A percentile compares a stretch with the other conserved stretches of the same genome.
phyloP scores from a whole-genome alignment of 2,329 filamentous ascomycete species.

The Calonectria hawksworthii region DNA sequence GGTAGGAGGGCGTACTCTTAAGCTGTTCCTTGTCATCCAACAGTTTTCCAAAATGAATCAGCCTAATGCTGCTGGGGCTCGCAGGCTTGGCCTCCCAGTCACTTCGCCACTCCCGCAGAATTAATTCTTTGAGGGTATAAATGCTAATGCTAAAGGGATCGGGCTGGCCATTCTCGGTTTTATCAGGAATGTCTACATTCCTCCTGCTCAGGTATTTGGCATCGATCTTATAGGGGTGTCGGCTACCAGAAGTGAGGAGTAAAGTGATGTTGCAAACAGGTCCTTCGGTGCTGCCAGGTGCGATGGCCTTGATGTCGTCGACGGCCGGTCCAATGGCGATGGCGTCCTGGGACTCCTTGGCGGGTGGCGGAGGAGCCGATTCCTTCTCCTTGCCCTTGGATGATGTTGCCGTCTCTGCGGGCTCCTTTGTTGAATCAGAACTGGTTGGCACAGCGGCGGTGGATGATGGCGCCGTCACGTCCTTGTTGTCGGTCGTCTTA shows the following conservation, averaged over 20 bases:
- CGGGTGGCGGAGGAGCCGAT: slow-evolving; percentile 42
- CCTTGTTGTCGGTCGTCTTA: slow-evolving; percentile 30
- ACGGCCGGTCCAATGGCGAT: slow-evolving; percentile 61
- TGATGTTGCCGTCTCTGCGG: slow-evolving; percentile 34
- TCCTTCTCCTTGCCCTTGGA: slow-evolving; percentile 55
- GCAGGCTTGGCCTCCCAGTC: slow-evolving; percentile 92
- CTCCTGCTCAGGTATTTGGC: slow-evolving; percentile 87
- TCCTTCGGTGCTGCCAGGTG: slow-evolving; percentile 48
- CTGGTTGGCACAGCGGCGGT: slow-evolving; percentile 31
- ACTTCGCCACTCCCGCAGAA: slow-evolving; percentile 91
- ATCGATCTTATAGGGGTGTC: slow-evolving; percentile 92
- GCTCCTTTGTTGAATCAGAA: slow-evolving; percentile 39
- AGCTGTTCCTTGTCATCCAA: slow-evolving; percentile 89
- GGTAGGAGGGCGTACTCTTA: slow-evolving; percentile 73
- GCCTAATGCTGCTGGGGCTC: slow-evolving; percentile 88
- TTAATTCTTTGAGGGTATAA: slow-evolving; percentile 94
- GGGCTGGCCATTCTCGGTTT: slow-evolving; percentile 69
- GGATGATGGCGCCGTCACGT: slow-evolving; percentile 34
- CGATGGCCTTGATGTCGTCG: slow-evolving; percentile 56
- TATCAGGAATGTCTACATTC: slow-evolving; percentile 80
- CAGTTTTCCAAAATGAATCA: slow-evolving; percentile 93
- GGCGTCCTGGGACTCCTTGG: slow-evolving; percentile 52
- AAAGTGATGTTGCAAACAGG: slow-evolving; percentile 82
- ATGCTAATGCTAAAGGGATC: slow-evolving; percentile 93
- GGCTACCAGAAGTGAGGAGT: slow-evolving; percentile 82